Conservation (phyloP, 768 basidiomycete genomes). For the Guyanaporus albipodus region DNA sequence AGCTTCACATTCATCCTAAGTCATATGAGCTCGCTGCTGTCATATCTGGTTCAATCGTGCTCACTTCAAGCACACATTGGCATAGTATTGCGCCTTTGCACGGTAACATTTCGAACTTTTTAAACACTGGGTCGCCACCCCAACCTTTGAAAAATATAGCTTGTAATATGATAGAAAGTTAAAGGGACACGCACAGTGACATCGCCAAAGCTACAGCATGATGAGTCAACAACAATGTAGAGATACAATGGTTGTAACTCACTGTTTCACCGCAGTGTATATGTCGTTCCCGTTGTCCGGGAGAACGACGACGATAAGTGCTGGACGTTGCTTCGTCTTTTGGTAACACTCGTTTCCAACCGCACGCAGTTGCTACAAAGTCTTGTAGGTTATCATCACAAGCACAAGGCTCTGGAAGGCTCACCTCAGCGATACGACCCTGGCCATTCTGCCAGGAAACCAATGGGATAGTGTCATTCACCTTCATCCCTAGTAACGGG, state of each 20-base stretch:
- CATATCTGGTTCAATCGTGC: no score
- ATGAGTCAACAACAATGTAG: conserved; percentile 1
- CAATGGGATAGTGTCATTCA: conserved; percentile 42
- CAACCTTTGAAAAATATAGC: conserved; percentile 40
- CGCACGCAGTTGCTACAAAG: conserved; percentile 42
- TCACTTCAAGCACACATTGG: conserved; percentile 77
- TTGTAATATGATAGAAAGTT: not conserved
- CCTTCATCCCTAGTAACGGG: conserved; percentile 49
- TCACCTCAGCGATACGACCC: conserved; percentile 46
- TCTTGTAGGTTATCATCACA: not conserved
- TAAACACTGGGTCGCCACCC: conserved; percentile 77
- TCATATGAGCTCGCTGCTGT: conserved; percentile 2
- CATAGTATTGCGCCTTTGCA: conserved; percentile 74
- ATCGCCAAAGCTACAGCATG: conserved; percentile 61
- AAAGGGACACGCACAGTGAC: conserved; percentile 38
- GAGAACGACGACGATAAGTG: conserved; percentile 61
- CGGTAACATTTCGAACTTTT: conserved; percentile 61
- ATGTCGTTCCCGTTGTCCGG: conserved; percentile 75
- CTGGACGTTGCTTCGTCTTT: conserved; percentile 42
- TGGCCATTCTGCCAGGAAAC: conserved; percentile 58
- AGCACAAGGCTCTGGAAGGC: conserved; percentile 2
- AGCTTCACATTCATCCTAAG: conserved; percentile 78
- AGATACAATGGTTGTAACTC: conserved; percentile 24
- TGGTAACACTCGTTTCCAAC: conserved; percentile 46
- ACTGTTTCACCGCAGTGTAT: conserved; percentile 79